Evolutionary conservation across 495 filamentous ascomycete species (phyloP), one percentile per base, ranked within the genome.

Genomic region (Penicillium macrosclerotiorum): DNA sequence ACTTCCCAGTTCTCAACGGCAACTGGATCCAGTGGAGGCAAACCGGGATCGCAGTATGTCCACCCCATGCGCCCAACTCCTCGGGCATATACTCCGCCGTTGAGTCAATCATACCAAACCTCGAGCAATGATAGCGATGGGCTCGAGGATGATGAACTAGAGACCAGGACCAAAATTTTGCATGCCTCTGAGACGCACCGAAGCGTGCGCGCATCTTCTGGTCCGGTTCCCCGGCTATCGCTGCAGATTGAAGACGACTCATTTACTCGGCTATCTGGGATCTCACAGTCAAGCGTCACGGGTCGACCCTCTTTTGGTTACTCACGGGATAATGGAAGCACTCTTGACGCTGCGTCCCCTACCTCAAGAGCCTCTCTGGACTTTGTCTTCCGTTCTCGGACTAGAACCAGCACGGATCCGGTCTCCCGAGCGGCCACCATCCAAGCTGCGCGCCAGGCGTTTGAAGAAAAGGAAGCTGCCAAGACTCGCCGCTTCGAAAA

Each of bases 61-160:
- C 76, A 82, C 55, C 76, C 80, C 3, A 75, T 82, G 76, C 76
- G 78, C 24, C 81, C 81, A 47, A 78, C 75, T 7, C 77, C 79
- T 13, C 68, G 74, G 25, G 65, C 71, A 9, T 81, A 78, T 57
- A 82, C 76, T 2, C 76, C 78, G 20, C 73, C 80, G n/a, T 55
- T 74, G 8, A 65, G 67, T 24, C 71, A 73, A 17, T 83, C 80
- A 0, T 73, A 71, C 44, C 69, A 78, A 24, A 67, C 63, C 3
- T 80, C 78, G 1, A 52, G 67, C 24, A 62, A 63, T 34, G 75
- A 73, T 26, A 75, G 72, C 49, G 76, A 78, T 18, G 55, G 64
- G n/a, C 62, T 62, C 11, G 53, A 57, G 6, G 72, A 71, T 30
- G 67, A 39, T 37, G 58, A 61, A 42, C 57, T 57, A 2, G 64